A percentile compares a stretch with the other conserved stretches of the same genome.
Evolutionary conservation across 768 basidiomycete species (phyloP).

Genomic region (Sistotremastrum niveocremeum): DNA sequence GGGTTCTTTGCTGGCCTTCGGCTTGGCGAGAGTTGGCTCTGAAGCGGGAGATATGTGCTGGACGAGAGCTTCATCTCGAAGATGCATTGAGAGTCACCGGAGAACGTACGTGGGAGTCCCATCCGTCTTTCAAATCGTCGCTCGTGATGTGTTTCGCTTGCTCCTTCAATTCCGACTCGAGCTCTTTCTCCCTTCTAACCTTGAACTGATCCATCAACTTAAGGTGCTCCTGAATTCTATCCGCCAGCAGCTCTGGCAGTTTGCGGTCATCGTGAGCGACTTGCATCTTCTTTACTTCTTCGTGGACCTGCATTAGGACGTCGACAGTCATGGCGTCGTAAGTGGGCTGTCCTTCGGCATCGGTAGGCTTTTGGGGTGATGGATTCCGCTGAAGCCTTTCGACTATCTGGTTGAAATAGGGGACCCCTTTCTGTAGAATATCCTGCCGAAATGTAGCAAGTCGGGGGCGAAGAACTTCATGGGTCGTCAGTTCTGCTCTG

Average conservation of each 20-base stretch:
- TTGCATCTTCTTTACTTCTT: slow-evolving; percentile 40
- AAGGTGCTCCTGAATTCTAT: slow-evolving; percentile 52
- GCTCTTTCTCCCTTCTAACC: slow-evolving; percentile 43
- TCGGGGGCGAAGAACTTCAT: slow-evolving; percentile 63
- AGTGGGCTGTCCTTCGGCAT: slow-evolving; percentile 53
- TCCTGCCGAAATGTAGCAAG: slow-evolving; percentile 43
- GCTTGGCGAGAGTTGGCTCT: slow-evolving; percentile 52
- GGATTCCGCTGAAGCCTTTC: slow-evolving; percentile 63
- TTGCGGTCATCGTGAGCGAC: slow-evolving; percentile 43
- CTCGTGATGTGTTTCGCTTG: slow-evolving; percentile 87
- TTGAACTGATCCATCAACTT: slow-evolving; percentile 53
- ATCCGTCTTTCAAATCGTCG: slow-evolving; percentile 89
- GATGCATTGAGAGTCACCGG: not conserved
- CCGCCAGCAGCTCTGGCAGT: slow-evolving; percentile 40
- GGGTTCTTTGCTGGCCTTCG: slow-evolving; percentile 28
- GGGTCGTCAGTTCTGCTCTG: slow-evolving; percentile 69
- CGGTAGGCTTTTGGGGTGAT: slow-evolving; percentile 51
- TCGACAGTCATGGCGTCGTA: slow-evolving; percentile 88
- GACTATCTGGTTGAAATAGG: slow-evolving; percentile 57
- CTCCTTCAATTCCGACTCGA: slow-evolving; percentile 54
- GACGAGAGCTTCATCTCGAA: too few species aligned
- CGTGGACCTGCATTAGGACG: slow-evolving; percentile 59
- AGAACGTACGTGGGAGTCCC: slow-evolving; percentile 51
- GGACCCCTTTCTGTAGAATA: slow-evolving; percentile 32
- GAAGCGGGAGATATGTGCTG: slow-evolving; percentile 69